A percentile compares a stretch with the other conserved stretches of the same genome.
Conservation (phyloP, 1,139 yeast species). For the Martiniozyma asiatica region DNA sequence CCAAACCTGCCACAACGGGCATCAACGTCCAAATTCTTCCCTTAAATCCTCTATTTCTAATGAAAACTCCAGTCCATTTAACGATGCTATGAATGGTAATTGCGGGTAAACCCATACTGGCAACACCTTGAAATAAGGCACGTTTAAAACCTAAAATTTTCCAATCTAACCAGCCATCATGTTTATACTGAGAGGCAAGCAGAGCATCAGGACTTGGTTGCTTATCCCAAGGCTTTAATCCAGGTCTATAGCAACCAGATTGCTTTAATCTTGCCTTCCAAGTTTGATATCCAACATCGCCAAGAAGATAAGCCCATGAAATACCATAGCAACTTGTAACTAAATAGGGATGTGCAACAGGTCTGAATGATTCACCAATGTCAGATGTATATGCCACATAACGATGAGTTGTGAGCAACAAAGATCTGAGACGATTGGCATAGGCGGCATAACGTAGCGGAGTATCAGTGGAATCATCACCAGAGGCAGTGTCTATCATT, state of each 20-base stretch:
- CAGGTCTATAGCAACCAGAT: conserved; percentile 54
- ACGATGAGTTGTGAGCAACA: conserved; percentile 64
- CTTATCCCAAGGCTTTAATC: conserved; percentile 65
- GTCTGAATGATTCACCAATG: conserved; percentile 82
- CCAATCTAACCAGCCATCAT: too few species aligned
- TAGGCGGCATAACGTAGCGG: conserved; percentile 85
- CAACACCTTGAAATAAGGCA: conserved; percentile 68
- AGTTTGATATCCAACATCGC: conserved; percentile 67
- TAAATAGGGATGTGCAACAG: conserved; percentile 60
- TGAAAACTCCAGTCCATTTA: conserved; percentile 40
- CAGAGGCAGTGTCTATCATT: too few species aligned
- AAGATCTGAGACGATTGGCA: conserved; percentile 61
- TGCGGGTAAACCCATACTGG: conserved; percentile 82
- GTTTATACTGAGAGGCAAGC: too few species aligned
- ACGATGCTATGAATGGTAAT: conserved; percentile 76
- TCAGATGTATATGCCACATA: conserved; percentile 84
- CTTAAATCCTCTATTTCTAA: conserved; percentile 20
- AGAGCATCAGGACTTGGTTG: conserved; percentile 31
- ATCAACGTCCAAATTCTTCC: conserved; percentile 4
- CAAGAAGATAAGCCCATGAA: conserved; percentile 66
- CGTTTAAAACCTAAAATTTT: conserved; percentile 51
- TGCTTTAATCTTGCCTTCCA: conserved; percentile 64
- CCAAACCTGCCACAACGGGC: conserved; percentile 67
- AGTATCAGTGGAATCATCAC: too few species aligned
- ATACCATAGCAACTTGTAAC: conserved; percentile 61